Percentiles rank a stretch among this genome's conserved stretches.
phyloP scores from a whole-genome alignment of 202 grass and related monocot genomes.

The Cymbopogon flexuosus region DNA sequence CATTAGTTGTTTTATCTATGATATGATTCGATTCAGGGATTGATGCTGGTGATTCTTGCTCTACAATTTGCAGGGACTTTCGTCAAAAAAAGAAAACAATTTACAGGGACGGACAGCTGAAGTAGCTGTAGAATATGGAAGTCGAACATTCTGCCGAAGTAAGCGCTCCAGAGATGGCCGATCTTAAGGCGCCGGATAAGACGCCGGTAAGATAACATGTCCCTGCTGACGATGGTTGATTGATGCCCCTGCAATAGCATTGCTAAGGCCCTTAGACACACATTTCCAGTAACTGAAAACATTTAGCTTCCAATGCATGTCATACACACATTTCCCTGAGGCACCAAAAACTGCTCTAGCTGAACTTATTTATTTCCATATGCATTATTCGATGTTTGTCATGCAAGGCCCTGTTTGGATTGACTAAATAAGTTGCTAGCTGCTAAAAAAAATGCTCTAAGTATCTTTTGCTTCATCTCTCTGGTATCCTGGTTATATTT shows the following conservation, averaged over 20 bases:
- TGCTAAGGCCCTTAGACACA: not conserved
- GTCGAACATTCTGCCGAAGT: constrained; percentile 20
- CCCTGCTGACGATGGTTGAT: not conserved
- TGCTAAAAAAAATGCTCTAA: not conserved
- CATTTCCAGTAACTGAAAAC: not conserved
- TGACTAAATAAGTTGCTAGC: not conserved
- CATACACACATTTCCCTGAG: not conserved
- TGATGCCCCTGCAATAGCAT: not conserved
- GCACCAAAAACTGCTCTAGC: not conserved
- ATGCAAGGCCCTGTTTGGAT: not conserved
- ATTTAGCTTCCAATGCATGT: not conserved
- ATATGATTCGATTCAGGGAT: not conserved
- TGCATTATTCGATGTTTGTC: not conserved
- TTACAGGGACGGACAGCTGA: constrained; percentile 28
- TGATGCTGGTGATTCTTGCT: constrained; percentile 5
- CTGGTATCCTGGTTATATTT: not conserved
- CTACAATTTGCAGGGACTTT: constrained; percentile 13
- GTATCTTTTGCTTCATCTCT: not conserved
- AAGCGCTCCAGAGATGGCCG: constrained; percentile 4
- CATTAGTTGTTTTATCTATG: not conserved
- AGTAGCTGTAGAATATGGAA: constrained; percentile 36
- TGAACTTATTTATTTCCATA: not conserved
- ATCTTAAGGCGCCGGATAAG: constrained; percentile 24
- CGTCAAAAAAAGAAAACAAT: not conserved
- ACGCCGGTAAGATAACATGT: constrained; percentile 27